Percentiles rank a stretch among this genome's conserved stretches.
Evolutionary conservation across 148 eudicot species (phyloP).

Genomic region (Limonium bicolor): DNA sequence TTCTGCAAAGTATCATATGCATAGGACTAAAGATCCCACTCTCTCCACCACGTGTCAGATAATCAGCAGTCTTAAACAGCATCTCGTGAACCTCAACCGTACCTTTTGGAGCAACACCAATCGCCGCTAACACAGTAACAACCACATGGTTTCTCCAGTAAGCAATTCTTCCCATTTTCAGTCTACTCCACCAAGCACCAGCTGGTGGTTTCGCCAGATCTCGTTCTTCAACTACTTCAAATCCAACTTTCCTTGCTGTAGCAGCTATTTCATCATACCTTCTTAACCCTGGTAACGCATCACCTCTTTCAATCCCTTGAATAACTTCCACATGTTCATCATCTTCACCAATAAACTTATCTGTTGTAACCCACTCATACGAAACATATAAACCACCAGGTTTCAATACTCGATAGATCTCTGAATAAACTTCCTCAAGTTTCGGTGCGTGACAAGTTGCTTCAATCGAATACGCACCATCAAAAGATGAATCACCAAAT

Average conservation of each 20-base stretch:
- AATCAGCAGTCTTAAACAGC: constrained; percentile 33
- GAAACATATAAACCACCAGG: constrained; percentile 39
- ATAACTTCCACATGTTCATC: constrained; percentile 28
- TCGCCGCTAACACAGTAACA: constrained; percentile 16
- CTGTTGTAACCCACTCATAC: constrained; percentile 43
- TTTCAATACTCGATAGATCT: constrained; percentile 26
- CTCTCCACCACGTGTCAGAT: constrained; percentile 32
- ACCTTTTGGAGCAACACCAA: constrained; percentile 39
- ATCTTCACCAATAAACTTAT: constrained; percentile 14
- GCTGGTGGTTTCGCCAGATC: constrained; percentile 37
- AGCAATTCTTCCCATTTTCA: constrained; percentile 40
- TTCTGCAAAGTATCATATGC: constrained; percentile 51
- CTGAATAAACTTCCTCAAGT: constrained; percentile 33
- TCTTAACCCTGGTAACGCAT: constrained; percentile 37
- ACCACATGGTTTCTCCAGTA: constrained; percentile 40
- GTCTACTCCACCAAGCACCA: constrained; percentile 36
- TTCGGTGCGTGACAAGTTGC: constrained; percentile 49
- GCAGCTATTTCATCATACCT: constrained; percentile 14
- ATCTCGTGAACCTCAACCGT: constrained; percentile 49
- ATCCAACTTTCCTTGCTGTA: constrained; percentile 30
- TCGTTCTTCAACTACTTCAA: constrained; percentile 23
- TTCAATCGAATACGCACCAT: constrained; percentile 43
- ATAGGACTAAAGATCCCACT: constrained; percentile 34
- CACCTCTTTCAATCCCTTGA: constrained; percentile 35
- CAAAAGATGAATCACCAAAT: constrained; percentile 17